Conservation (phyloP, 1,139 yeast genomes). For the Scheffersomyces stambukii region DNA sequence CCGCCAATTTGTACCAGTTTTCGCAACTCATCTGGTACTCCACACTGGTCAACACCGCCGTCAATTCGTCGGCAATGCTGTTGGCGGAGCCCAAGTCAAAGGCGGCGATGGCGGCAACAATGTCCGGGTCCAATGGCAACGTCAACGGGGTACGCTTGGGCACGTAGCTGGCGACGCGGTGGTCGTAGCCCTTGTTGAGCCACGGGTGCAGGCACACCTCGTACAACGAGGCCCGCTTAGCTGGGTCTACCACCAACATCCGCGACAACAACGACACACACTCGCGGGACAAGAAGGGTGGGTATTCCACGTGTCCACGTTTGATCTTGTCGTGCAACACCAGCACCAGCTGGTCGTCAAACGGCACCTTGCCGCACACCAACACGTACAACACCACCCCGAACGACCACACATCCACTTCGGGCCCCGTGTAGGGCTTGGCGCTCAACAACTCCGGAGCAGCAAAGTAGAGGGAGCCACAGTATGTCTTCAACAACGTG, state of each 20-base stretch:
- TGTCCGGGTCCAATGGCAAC: constrained; percentile 66
- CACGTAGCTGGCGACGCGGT: constrained; percentile 63
- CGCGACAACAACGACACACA: constrained; percentile 79
- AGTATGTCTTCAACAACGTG: constrained; percentile 79
- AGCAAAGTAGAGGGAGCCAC: constrained; percentile 97
- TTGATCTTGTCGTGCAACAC: constrained; percentile 93
- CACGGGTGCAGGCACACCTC: constrained; percentile 90
- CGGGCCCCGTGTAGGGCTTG: constrained; percentile 91
- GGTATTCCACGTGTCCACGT: constrained; percentile 89
- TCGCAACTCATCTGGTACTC: constrained; percentile 64
- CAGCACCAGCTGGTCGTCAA: constrained; percentile 92
- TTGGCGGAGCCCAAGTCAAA: constrained; percentile 75
- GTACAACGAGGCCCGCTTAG: constrained; percentile 69
- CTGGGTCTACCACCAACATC: constrained; percentile 90
- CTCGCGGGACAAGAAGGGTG: constrained; percentile 73
- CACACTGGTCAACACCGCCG: constrained; percentile 56
- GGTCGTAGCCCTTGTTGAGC: constrained; percentile 88
- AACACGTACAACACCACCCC: constrained; percentile 93
- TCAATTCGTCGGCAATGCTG: constrained; percentile 54
- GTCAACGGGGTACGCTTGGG: constrained; percentile 75
- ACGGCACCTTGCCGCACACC: constrained; percentile 97
- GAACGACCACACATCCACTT: constrained; percentile 97
- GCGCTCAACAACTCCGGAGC: constrained; percentile 96
- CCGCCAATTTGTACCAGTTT: constrained; percentile 56
- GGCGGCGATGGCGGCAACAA: constrained; percentile 71